Base-by-base conservation (phyloP, 106 monocot genomes). In the Gastrodia elata region DNA sequence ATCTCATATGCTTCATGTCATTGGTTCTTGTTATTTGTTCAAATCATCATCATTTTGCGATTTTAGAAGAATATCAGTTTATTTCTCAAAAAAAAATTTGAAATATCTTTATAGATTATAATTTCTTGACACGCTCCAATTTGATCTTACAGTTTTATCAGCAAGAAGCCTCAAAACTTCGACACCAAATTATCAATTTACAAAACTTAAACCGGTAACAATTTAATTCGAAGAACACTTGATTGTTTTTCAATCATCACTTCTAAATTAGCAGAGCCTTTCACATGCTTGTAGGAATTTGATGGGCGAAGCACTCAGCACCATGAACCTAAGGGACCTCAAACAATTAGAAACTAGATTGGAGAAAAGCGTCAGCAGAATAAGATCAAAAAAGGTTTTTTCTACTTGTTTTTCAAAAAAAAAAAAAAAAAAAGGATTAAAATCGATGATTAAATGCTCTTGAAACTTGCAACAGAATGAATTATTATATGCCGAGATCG, bases 401-500 rank as follows among this genome's bases (percentile, higher is more conserved):
- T 13, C 0, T 33, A 9, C 6, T 72, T 49, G 15, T 49, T 41
- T 27, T 1, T 5, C n/a, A 0, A 5, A 10, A 44, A 18, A 41
- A 8, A 5, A 14, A 39, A 41, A 0, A n/a, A n/a, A n/a, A n/a
- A n/a, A n/a, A n/a, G 4, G 2, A 70, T 3, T 3, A 40, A 14
- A 71, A 71, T 28, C 43, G 15, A 7, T 40, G 69, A 24, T 40
- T 69, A 25, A 40, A 25, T 69, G 38, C 15, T 61, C 38, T 52
- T 46, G n/a, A n/a, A n/a, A 26, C 39, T 52, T 41, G 22, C 11
- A 18, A 49, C 74, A 80, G 80, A 80, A 80, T 52, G 83, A 83
- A 65, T 67, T 83, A 65, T 52, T 83, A 56, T 83, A 68, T 55
- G 72, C 72, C 56, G 83, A 83, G 35, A 83, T 83, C 34, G 83